These are phyloP conservation scores for Kodamaea plutei DNA, from an alignment of 1,139 yeast genomes.

Conservation along the genomic window DNA sequence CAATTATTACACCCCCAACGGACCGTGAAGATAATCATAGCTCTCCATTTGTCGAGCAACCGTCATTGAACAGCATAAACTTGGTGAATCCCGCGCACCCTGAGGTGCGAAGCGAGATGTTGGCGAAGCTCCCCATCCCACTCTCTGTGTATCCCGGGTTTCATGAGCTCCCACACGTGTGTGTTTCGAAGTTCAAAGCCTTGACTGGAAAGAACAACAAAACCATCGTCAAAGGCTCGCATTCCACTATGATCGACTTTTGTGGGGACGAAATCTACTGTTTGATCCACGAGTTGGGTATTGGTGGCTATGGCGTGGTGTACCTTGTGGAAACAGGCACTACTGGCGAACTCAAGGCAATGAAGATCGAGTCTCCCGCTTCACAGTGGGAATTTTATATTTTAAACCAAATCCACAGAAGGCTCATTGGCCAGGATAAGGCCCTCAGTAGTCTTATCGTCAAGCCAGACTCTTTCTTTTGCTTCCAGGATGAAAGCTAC, in stretches of 20 bases:
- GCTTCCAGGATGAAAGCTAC: slow-evolving; percentile 71
- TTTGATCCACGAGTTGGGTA: slow-evolving; percentile 62
- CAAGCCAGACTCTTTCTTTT: slow-evolving; percentile 49
- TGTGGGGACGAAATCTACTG: slow-evolving; percentile 52
- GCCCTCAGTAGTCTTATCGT: slow-evolving; percentile 34
- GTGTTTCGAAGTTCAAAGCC: slow-evolving; percentile 28
- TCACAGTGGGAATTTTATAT: slow-evolving; percentile 83
- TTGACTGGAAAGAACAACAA: slow-evolving; percentile 36
- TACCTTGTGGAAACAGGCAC: slow-evolving; percentile 65
- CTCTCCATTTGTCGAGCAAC: slow-evolving; percentile 48
- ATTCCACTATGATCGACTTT: slow-evolving; percentile 42
- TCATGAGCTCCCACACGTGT: slow-evolving; percentile 14
- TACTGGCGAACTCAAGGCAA: slow-evolving; percentile 53
- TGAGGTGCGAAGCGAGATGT: slow-evolving; percentile 19
- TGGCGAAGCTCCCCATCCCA: slow-evolving; percentile 25
- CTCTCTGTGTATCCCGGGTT: slow-evolving; percentile 28
- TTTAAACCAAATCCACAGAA: slow-evolving; percentile 48
- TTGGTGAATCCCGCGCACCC: slow-evolving; percentile 31
- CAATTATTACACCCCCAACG: slow-evolving; percentile 30
- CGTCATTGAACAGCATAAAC: slow-evolving; percentile 16
- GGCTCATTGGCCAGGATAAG: slow-evolving; percentile 19
- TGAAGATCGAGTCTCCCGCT: slow-evolving; percentile 71
- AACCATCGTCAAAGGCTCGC: slow-evolving; percentile 34
- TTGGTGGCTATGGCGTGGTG: slow-evolving; percentile 79
- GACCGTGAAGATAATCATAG: slow-evolving; percentile 30